A percentile compares a stretch with the other conserved stretches of the same genome.
phyloP scores from a whole-genome alignment of 1,284 basidiomycete genomes.

The Fomitiporia mediterranea region DNA sequence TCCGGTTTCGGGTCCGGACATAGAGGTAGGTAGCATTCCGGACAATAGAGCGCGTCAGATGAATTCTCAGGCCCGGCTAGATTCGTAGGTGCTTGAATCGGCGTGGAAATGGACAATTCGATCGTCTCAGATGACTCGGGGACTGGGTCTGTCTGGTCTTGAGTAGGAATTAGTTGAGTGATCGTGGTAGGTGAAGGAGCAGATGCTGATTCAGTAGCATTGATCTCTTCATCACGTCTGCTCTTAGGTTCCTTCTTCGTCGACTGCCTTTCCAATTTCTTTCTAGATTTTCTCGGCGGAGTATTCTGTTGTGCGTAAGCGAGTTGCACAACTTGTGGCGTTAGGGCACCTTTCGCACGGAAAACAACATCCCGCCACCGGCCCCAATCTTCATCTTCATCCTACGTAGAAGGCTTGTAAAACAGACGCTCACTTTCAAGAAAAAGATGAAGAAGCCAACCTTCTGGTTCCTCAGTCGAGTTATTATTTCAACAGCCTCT shows the following conservation, averaged over 20 bases:
- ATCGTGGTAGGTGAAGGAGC: neutral
- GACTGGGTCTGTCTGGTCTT: no score
- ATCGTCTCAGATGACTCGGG: neutral
- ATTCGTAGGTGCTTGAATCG: neutral
- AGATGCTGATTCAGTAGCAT: neutral
- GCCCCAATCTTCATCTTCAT: slow-evolving; percentile 90
- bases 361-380: slow-evolving; percentile 84
- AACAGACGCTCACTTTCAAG: slow-evolving; percentile 11
- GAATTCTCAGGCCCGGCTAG: neutral
- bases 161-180: neutral
- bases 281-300: neutral
- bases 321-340: slow-evolving; percentile 42
- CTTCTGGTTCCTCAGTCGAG: slow-evolving; percentile 81
- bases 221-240: neutral
- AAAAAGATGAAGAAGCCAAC: slow-evolving; percentile 33
- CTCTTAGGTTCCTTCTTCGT: neutral
- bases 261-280: slow-evolving; percentile 6
- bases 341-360: slow-evolving; percentile 58
- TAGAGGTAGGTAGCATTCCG: slow-evolving; percentile 84
- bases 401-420: slow-evolving; percentile 37
- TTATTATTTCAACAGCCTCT: slow-evolving; percentile 83
- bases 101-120: neutral
- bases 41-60: slow-evolving; percentile 54
- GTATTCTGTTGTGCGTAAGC: slow-evolving; percentile 13
- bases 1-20: slow-evolving; percentile 89